Evolutionary conservation across 306 rosid genomes (phyloP).

Genomic region (Vigna hirtella): DNA sequence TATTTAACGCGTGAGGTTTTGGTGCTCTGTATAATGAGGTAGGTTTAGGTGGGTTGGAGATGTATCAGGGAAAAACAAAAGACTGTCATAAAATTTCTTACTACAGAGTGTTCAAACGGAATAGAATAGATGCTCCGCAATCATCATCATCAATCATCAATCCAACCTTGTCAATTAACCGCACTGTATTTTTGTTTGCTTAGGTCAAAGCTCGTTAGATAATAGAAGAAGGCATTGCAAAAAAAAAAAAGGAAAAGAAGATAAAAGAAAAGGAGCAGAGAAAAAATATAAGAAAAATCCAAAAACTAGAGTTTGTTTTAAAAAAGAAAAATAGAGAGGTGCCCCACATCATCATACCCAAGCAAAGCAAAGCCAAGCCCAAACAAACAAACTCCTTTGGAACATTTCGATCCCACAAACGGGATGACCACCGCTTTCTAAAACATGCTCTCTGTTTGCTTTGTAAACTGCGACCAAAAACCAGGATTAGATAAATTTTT

Average conservation of each 20-base stretch:
- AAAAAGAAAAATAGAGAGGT: slow-evolving; percentile 1
- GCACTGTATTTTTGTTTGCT: not conserved
- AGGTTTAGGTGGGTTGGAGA: too few relatives aligned
- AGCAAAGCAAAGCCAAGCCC: slow-evolving; percentile 38
- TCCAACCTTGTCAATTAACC: not conserved
- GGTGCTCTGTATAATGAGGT: too few relatives aligned
- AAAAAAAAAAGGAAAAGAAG: slow-evolving; percentile 41
- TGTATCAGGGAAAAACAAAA: too few relatives aligned
- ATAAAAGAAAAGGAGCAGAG: slow-evolving; percentile 44
- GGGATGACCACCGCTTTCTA: slow-evolving; percentile 84
- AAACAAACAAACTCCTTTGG: slow-evolving; percentile 47
- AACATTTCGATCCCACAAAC: slow-evolving; percentile 58
- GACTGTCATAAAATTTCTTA: too few relatives aligned
- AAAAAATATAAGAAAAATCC: not conserved
- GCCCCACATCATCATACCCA: slow-evolving; percentile 52
- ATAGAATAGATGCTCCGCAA: slow-evolving; percentile 21
- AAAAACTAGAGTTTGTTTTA: not conserved
- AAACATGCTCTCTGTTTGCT: slow-evolving; percentile 75
- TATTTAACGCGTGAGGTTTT: too few relatives aligned
- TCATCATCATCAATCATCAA: slow-evolving; percentile 21
- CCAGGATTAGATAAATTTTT: not conserved
- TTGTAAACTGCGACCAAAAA: slow-evolving; percentile 53
- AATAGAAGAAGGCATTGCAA: slow-evolving; percentile 43
- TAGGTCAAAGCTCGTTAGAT: slow-evolving; percentile 57
- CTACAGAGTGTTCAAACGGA: too few relatives aligned